Conservation (phyloP, 2,329 filamentous ascomycete genomes). For the Aspergillus jensenii region DNA sequence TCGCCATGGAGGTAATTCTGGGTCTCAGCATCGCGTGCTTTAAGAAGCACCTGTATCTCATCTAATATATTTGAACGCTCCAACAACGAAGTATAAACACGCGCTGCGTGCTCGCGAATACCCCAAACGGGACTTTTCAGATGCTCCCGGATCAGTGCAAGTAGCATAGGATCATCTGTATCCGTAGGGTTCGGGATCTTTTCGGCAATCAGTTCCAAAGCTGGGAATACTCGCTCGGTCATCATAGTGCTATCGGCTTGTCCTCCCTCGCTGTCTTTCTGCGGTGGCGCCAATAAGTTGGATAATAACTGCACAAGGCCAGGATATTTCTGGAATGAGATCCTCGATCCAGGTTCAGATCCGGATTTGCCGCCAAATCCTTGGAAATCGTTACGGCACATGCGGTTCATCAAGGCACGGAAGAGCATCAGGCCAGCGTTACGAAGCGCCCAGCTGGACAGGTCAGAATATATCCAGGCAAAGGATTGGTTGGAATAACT, state of each 20-base stretch:
- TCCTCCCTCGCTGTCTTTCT: slow-evolving; percentile 15
- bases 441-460: slow-evolving; percentile 77
- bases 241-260: slow-evolving; percentile 33
- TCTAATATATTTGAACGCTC: slow-evolving; percentile 32
- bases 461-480: slow-evolving; percentile 16
- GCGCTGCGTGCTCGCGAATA: slow-evolving; percentile 47
- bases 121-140: slow-evolving; percentile 47
- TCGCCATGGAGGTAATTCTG: slow-evolving; percentile 45
- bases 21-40: slow-evolving; percentile 14
- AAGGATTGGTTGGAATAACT: slow-evolving; percentile 24
- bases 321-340: slow-evolving; percentile 43
- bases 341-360: slow-evolving; percentile 40
- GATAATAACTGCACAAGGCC: slow-evolving; percentile 39
- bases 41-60: slow-evolving; percentile 27
- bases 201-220: slow-evolving; percentile 46
- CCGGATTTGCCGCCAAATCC: slow-evolving; percentile 47
- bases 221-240: slow-evolving; percentile 47
- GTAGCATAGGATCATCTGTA: slow-evolving; percentile 33
- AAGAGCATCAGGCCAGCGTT: slow-evolving; percentile 92
- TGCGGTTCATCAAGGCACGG: slow-evolving; percentile 75
- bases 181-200: slow-evolving; percentile 38
- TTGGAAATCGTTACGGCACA: slow-evolving; percentile 49
- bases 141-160: slow-evolving; percentile 34
- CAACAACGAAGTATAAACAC: slow-evolving; percentile 42
- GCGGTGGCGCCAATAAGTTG: slow-evolving; percentile 30